Evolutionary conservation across 2,329 filamentous ascomycete genomes (phyloP), one percentile per base, ranked within the genome.

Genomic region (Clarireedia monteithiana): DNA sequence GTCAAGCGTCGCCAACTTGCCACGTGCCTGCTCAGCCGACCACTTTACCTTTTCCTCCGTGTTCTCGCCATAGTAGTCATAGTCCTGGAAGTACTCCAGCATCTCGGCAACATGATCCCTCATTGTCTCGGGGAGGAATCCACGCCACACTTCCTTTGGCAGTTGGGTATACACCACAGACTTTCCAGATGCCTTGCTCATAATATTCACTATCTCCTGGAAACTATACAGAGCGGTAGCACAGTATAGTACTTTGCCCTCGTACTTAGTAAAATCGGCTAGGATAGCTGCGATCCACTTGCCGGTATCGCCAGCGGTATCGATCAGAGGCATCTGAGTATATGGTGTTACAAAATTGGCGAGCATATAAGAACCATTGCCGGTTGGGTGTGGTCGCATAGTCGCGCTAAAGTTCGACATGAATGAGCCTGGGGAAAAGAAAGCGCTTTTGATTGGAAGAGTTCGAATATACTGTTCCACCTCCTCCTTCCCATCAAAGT

Each of bases 351-450:
- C 57, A 4, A 57, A 34, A 7, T 61, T 53, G 1, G 40, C 48
- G 1, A 68, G 38, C 0, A 38, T 57, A n/a, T 60, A 66, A 0
- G 58, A 51, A 0, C 66, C 64, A 20, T 68, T 59, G 1, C 56
- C 58, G n/a, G 40, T 55, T n/a, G 47, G 46, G 6, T 24, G 44
- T 17, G 59, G 55, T 6, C 2, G 9, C 40, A 60, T 44, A 12
- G 12, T 36, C 3, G 17, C 17, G 9, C 30, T 1, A 24, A 61
- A 60, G 14, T 61, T 62, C 48, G 59, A 55, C 60, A 79, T 78
- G 56, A 77, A 80, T n/a, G 66, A 69, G 0, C 69, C 76, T 0
- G 75, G 74, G 0, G 70, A 66, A 55, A 75, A 72, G 63, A 78
- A 79, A 0, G 77, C 69, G 42, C 69, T 71, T 6, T 71, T 71